Evolutionary conservation across 495 filamentous ascomycete species (phyloP).

Genomic region (Neurospora cerealis): DNA sequence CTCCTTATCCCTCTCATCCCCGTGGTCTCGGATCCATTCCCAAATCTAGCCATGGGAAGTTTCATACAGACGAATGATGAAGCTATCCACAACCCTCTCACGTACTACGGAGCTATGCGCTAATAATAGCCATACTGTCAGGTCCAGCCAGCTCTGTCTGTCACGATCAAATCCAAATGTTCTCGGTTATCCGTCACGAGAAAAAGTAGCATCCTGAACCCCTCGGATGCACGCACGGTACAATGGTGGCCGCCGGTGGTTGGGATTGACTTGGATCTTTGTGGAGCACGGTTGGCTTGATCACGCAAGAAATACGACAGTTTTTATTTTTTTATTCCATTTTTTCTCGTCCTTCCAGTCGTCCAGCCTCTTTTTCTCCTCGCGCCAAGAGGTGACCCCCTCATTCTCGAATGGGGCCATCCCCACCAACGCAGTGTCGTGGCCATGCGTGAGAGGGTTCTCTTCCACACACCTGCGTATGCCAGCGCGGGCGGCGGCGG

Average conservation of each 20-base stretch:
- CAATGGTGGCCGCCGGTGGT: neutral
- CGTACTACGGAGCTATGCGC: neutral
- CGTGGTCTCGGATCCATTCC: neutral
- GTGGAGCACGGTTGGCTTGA: neutral
- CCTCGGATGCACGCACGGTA: neutral
- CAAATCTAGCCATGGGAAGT: neutral
- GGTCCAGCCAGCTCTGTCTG: neutral
- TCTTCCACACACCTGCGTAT: neutral
- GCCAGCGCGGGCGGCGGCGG: slow-evolving; percentile 14
- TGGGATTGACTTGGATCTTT: neutral
- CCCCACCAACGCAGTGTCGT: slow-evolving; percentile 1
- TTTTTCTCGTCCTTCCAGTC: neutral
- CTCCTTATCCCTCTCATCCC: neutral
- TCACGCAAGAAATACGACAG: neutral
- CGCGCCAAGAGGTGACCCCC: neutral
- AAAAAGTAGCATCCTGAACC: neutral
- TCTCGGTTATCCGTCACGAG: neutral
- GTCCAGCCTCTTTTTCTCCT: neutral
- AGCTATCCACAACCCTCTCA: neutral
- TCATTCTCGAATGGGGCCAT: neutral
- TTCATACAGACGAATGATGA: neutral
- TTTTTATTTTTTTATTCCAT: neutral
- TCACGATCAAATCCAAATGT: neutral
- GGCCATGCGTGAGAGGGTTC: neutral
- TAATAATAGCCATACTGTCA: neutral